Percentiles rank a stretch among this genome's conserved stretches.
Evolutionary conservation across 1,284 basidiomycete species (phyloP).

Genomic region (Cutaneotrichosporon sp.): DNA sequence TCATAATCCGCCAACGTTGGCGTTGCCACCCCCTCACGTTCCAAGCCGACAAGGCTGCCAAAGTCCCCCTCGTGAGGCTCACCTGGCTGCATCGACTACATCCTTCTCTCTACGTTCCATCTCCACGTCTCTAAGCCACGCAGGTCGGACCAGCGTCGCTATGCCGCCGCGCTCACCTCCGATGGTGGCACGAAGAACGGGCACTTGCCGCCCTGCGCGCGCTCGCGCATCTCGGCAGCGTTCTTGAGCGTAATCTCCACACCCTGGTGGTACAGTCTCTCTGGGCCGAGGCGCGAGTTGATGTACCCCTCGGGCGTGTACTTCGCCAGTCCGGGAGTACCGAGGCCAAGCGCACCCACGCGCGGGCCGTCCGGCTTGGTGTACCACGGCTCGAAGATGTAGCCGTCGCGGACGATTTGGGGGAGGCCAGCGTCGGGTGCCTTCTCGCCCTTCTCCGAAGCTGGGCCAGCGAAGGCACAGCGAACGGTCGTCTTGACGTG

Average conservation of each 20-base stretch:
- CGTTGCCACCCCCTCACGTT: too few relatives aligned
- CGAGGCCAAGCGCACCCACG: conserved; percentile 11
- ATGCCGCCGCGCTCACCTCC: neutral
- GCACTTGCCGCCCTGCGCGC: conserved; percentile 6
- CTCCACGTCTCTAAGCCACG: too few relatives aligned
- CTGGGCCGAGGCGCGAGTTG: conserved; percentile 12
- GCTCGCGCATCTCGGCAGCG: conserved; percentile 12
- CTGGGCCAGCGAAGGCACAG: neutral
- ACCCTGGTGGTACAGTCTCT: conserved; percentile 11
- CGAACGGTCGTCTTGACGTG: conserved; percentile 1
- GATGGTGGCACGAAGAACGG: conserved; percentile 15
- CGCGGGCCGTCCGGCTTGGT: neutral
- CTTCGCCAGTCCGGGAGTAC: conserved; percentile 6
- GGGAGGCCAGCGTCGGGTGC: conserved; percentile 5
- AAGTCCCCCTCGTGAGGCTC: too few relatives aligned
- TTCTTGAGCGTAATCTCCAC: conserved; percentile 5
- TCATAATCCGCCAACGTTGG: too few relatives aligned
- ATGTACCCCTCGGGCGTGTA: conserved; percentile 13
- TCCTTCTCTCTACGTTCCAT: too few relatives aligned
- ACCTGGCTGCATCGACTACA: neutral
- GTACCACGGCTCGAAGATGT: conserved; percentile 26
- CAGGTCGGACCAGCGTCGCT: neutral
- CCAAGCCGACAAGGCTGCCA: too few relatives aligned
- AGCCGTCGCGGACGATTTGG: conserved; percentile 12
- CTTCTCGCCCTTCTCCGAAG: neutral